Evolutionary conservation across 139 green algal species (phyloP), one percentile per base, ranked within the genome.

Genomic region (Nannochloris sp.): DNA sequence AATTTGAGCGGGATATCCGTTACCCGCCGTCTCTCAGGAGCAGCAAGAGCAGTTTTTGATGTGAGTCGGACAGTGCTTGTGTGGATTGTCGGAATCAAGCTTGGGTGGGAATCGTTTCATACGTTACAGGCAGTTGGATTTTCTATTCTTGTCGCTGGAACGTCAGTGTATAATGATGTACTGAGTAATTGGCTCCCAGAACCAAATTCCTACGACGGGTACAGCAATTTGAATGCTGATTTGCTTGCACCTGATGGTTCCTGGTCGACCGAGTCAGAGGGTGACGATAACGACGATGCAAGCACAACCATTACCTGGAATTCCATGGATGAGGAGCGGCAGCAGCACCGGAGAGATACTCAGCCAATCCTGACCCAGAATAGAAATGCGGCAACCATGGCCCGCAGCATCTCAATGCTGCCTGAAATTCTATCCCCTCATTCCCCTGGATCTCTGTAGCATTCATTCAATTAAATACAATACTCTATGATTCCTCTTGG

Each of bases 101-200:
- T 82, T n/a, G 85, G 84, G 34, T 95, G 88, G 88, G 88, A 95
- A 79, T 44, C 14, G 5, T 90, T 92, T 80, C 83, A 89, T 54
- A 31, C 57, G 49, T 78, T 93, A 51, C 73, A 93, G 80, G 76
- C 91, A 36, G 62, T 92, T 24, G 87, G 87, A 31, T 94, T 94
- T 53, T 15, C 81, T 27, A 75, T 92, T 51, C 74, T 94, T 9
- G 43, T 94, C 19, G 53, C 75, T 49, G 86, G 86, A 36, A 86
- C 85, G 1, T 76, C 65, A 1, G 59, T 92, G 18, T 93, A 90
- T 76, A 93, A 93, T 67, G 86, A 90, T 63, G 67, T 93, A 46
- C 68, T 93, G 18, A 8, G n/a, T 8, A 34, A 18, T 10, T 29
- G 21, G 12, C 21, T 37, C 6, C 21, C 19, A 34, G 50, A 18